These are phyloP conservation scores for Pisolithus tinctorius DNA, from an alignment of 768 basidiomycete genomes.

Conservation along the genomic window DNA sequence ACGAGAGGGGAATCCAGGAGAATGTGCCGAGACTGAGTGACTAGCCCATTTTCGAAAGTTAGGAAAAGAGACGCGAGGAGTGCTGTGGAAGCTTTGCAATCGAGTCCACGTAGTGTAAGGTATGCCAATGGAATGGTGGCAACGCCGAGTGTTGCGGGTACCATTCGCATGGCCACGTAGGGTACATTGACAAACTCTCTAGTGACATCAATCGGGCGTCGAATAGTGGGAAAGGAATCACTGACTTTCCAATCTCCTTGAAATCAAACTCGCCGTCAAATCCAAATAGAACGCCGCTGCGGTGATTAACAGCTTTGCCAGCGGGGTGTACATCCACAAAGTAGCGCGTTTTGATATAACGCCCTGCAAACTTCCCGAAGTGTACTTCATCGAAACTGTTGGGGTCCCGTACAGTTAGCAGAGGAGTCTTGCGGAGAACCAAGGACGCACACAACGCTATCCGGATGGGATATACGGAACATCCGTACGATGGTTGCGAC, in stretches of 20 bases:
- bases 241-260: slow-evolving; percentile 94
- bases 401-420: not conserved
- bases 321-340: slow-evolving; percentile 96
- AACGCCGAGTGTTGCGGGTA: slow-evolving; percentile 88
- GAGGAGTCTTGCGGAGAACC: not conserved
- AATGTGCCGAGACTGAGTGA: slow-evolving; percentile 95
- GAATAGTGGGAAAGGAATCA: slow-evolving; percentile 7
- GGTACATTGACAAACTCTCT: slow-evolving; percentile 85
- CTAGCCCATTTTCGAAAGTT: slow-evolving; percentile 93
- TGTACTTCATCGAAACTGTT: slow-evolving; percentile 95
- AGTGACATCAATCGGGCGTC: slow-evolving; percentile 2
- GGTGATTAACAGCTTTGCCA: slow-evolving; percentile 94
- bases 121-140: slow-evolving; percentile 87
- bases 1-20: slow-evolving; percentile 97
- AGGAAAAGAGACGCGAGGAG: slow-evolving; percentile 86
- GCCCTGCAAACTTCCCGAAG: slow-evolving; percentile 93
- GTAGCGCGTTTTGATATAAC: slow-evolving; percentile 89
- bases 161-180: slow-evolving; percentile 93
- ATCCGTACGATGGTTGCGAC: slow-evolving; percentile 78
- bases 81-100: slow-evolving; percentile 87
- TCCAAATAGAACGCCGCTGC: slow-evolving; percentile 82
- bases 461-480: slow-evolving; percentile 78
- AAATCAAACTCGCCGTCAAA: slow-evolving; percentile 95
- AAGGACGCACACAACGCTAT: slow-evolving; percentile 81
- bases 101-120: slow-evolving; percentile 87